Conservation (phyloP, 345 rosid species). For the Brassica cretica region DNA sequence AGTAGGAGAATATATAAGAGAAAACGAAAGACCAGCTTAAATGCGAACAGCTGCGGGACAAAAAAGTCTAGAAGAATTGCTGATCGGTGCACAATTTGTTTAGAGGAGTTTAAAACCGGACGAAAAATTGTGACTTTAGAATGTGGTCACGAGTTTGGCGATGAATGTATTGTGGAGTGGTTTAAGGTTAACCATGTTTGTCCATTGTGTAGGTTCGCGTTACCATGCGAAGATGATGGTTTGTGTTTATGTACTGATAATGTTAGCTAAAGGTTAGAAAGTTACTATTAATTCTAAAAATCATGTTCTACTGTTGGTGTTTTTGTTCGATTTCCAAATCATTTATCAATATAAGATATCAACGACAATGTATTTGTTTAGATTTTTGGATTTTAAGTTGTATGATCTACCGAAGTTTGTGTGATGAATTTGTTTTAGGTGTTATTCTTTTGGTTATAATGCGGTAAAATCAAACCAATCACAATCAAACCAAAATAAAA, state of each 20-base stretch:
- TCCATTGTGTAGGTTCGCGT: constrained; percentile 29
- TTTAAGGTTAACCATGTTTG: constrained; percentile 9
- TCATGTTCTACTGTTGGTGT: no score
- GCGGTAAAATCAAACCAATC: no score
- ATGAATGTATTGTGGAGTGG: constrained; percentile 25
- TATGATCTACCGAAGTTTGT: no score
- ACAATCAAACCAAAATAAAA: no score
- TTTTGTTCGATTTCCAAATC: no score
- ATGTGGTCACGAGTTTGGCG: constrained; percentile 31
- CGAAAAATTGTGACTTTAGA: background rate
- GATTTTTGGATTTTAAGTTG: no score
- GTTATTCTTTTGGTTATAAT: no score
- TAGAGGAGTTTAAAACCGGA: background rate
- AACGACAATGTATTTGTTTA: no score
- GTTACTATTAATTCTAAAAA: background rate
- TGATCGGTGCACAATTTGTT: constrained; percentile 30
- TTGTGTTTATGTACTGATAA: background rate
- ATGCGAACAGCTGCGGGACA: background rate
- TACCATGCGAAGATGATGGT: constrained; percentile 17
- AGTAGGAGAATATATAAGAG: background rate
- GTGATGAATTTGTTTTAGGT: no score
- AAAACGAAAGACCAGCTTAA: background rate
- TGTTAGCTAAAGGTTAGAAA: background rate
- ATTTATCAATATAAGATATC: no score
- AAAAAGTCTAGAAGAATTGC: background rate